A percentile compares a stretch with the other conserved stretches of the same genome.
These are phyloP conservation scores for Tripterygium wilfordii DNA, from an alignment of 177 flowering plant genomes.

Conservation along the genomic window DNA sequence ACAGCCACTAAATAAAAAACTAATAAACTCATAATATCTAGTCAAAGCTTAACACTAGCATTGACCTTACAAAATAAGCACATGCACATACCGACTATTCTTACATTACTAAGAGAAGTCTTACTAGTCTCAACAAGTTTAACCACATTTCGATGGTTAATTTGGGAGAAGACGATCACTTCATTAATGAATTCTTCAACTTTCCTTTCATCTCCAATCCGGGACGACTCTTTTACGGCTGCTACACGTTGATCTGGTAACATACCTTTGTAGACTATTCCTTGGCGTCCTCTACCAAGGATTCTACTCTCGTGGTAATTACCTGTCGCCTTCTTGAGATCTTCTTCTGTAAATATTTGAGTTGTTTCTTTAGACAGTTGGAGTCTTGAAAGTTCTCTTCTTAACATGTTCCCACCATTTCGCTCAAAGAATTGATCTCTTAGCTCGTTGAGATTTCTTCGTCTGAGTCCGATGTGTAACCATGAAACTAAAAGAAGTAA, in stretches of 20 bases:
- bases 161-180: conserved; percentile 10
- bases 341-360: conserved; percentile 4
- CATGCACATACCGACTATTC: too few species aligned
- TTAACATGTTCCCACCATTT: conserved; percentile 13
- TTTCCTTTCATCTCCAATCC: conserved; percentile 1
- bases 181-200: conserved; percentile 12
- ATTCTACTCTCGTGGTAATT: conserved; percentile 4
- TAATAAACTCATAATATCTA: too few species aligned
- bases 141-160: conserved; percentile 12
- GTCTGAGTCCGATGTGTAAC: background rate
- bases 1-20: too few species aligned
- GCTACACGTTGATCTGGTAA: background rate
- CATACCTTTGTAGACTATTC: conserved; percentile 14
- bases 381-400: background rate
- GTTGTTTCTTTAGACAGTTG: background rate
- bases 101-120: too few species aligned
- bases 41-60: too few species aligned
- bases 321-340: conserved; percentile 10
- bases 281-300: conserved; percentile 11
- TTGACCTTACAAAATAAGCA: too few species aligned
- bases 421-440: conserved; percentile 6
- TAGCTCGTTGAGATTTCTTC: conserved; percentile 3
- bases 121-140: too few species aligned
- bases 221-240: conserved; percentile 14
- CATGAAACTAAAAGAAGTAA: background rate